These are phyloP conservation scores for Linum trigynum DNA, from an alignment of 345 rosid species.

Conservation along the genomic window DNA sequence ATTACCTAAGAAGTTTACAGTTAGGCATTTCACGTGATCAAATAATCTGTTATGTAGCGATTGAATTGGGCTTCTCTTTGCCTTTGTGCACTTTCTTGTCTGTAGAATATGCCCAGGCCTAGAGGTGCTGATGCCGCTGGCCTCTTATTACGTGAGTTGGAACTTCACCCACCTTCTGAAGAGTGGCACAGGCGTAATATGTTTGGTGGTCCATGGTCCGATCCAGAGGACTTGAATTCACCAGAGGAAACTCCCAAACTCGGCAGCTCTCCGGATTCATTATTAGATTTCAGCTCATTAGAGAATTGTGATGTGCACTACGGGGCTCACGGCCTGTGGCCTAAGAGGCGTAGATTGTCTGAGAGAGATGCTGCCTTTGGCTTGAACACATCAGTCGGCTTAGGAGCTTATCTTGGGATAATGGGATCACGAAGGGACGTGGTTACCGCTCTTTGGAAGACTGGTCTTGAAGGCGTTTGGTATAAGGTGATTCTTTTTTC, in stretches of 20 bases:
- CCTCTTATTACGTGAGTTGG: conserved; percentile 83
- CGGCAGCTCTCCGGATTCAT: conserved; percentile 17
- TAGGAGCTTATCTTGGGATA: conserved; percentile 95
- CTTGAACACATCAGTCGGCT: conserved; percentile 76
- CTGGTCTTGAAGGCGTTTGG: conserved; percentile 94
- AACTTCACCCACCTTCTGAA: conserved; percentile 96
- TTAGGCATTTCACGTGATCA: too few relatives aligned
- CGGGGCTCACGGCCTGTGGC: conserved; percentile 77
- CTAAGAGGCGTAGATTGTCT: conserved; percentile 88
- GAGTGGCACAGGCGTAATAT: conserved; percentile 97
- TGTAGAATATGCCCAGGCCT: conserved; percentile 97
- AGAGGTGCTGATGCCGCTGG: conserved; percentile 99
- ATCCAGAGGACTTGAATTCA: conserved; percentile 51
- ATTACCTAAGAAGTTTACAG: conserved; percentile 1
- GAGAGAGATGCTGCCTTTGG: conserved; percentile 99
- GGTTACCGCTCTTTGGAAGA: conserved; percentile 90
- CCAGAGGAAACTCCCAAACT: conserved; percentile 40
- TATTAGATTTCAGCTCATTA: conserved; percentile 27
- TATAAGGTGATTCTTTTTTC: conserved; percentile 47
- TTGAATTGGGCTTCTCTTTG: too few relatives aligned
- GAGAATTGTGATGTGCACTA: conserved; percentile 44
- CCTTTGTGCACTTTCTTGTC: background rate
- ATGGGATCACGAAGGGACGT: conserved; percentile 99
- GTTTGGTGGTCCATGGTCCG: conserved; percentile 96
- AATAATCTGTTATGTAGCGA: too few relatives aligned